Percentiles rank a stretch among this genome's conserved stretches.
Conservation (phyloP, 768 basidiomycete species). For the Calocybe indica region DNA sequence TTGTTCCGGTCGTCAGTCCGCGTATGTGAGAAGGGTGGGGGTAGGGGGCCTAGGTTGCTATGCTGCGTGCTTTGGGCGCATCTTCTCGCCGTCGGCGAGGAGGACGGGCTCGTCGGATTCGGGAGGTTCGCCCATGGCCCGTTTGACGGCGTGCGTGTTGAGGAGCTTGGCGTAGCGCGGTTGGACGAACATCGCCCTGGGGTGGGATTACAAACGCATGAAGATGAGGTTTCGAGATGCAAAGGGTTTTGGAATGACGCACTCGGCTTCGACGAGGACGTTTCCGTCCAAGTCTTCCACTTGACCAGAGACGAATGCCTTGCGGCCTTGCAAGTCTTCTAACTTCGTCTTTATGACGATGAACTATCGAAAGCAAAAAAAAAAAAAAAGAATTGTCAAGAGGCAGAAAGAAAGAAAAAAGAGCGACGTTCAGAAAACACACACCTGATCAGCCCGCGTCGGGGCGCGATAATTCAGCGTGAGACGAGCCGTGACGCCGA, state of each 20-base stretch:
- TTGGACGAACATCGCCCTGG: slow-evolving; percentile 79
- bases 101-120: slow-evolving; percentile 27
- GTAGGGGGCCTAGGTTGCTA: too few relatives aligned
- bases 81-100: slow-evolving; percentile 33
- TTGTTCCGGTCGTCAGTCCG: too few relatives aligned
- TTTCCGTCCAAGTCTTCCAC: slow-evolving; percentile 83
- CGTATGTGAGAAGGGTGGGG: too few relatives aligned
- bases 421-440: not conserved
- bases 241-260: slow-evolving; percentile 21
- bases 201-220: not conserved
- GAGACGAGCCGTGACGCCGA: slow-evolving; percentile 90
- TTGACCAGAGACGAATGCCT: slow-evolving; percentile 60
- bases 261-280: slow-evolving; percentile 79
- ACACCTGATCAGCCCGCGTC: slow-evolving; percentile 81
- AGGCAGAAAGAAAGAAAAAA: not conserved
- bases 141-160: slow-evolving; percentile 48
- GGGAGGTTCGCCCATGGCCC: slow-evolving; percentile 60
- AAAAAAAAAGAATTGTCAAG: not conserved
- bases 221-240: too few relatives aligned
- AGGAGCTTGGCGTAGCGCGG: slow-evolving; percentile 83
- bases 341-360: slow-evolving; percentile 73
- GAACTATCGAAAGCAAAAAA: slow-evolving; percentile 44
- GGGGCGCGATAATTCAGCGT: slow-evolving; percentile 81
- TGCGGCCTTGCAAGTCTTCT: slow-evolving; percentile 68
- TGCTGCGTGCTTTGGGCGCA: slow-evolving; percentile 1